phyloP scores from a whole-genome alignment of 805 yeast species.

The Saccharomycopsis sp. region DNA sequence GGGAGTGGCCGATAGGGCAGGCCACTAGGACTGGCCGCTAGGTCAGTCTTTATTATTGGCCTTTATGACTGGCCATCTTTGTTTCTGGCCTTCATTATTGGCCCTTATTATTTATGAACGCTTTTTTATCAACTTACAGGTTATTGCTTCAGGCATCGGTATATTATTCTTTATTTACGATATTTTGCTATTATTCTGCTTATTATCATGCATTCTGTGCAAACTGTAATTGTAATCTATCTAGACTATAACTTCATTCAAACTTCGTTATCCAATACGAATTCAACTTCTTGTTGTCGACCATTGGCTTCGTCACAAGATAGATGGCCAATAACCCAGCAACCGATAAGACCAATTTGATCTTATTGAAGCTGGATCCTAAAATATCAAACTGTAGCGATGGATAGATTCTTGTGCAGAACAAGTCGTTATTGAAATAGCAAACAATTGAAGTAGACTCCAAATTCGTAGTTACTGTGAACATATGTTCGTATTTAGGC shows the following conservation, averaged over 20 bases:
- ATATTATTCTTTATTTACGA: too few relatives aligned
- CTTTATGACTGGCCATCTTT: too few relatives aligned
- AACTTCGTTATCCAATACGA: slow-evolving; percentile 39
- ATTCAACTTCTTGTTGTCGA: slow-evolving; percentile 45
- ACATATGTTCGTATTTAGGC: slow-evolving; percentile 26
- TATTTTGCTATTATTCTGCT: too few relatives aligned
- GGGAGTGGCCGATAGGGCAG: too few relatives aligned
- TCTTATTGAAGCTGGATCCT: slow-evolving; percentile 58
- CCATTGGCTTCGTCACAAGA: slow-evolving; percentile 50
- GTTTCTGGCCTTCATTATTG: too few relatives aligned
- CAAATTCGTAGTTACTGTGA: slow-evolving; percentile 54
- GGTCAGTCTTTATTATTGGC: too few relatives aligned
- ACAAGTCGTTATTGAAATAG: slow-evolving; percentile 59
- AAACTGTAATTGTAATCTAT: too few relatives aligned
- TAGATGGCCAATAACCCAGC: slow-evolving; percentile 41
- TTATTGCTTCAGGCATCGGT: too few relatives aligned
- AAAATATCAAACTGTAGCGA: slow-evolving; percentile 78
- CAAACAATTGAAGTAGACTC: slow-evolving; percentile 80
- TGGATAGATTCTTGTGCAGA: slow-evolving; percentile 73
- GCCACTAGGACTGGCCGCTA: too few relatives aligned
- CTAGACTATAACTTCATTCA: not conserved
- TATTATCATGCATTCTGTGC: too few relatives aligned
- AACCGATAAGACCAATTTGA: slow-evolving; percentile 56
- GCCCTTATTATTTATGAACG: too few relatives aligned
- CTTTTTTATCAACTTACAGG: too few relatives aligned